These are phyloP conservation scores for Podila clonocystis DNA, from an alignment of 192 early-diverging fungal species.

Conservation along the genomic window DNA sequence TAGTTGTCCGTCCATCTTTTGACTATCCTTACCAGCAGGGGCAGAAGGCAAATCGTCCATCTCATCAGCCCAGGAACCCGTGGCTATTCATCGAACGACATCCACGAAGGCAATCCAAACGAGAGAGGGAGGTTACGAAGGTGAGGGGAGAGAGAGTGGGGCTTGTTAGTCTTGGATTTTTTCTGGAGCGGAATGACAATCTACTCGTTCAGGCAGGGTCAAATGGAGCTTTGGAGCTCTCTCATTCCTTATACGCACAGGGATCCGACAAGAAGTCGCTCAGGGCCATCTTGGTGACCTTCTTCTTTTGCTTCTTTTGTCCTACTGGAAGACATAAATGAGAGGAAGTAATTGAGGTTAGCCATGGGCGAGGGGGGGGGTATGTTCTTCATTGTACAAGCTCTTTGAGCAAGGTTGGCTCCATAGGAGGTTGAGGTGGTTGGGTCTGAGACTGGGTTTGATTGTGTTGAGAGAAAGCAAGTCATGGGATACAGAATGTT, in stretches of 20 bases:
- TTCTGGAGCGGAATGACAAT: slow-evolving; percentile 23
- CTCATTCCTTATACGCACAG: slow-evolving; percentile 49
- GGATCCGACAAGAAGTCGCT: slow-evolving; percentile 81
- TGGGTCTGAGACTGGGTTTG: slow-evolving; percentile 7
- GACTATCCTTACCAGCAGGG: slow-evolving; percentile 63
- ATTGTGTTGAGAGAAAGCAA: neutral
- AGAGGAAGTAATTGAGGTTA: neutral
- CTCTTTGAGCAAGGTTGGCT: neutral
- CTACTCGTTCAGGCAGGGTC: slow-evolving; percentile 24
- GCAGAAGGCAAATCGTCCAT: slow-evolving; percentile 88
- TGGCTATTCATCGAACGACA: slow-evolving; percentile 42
- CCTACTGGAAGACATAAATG: slow-evolving; percentile 19
- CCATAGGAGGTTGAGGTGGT: too few relatives aligned
- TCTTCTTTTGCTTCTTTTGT: slow-evolving; percentile 75
- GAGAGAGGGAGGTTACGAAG: neutral
- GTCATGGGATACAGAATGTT: neutral
- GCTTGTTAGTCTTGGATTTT: neutral
- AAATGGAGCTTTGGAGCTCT: slow-evolving; percentile 36
- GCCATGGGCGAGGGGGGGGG: neutral
- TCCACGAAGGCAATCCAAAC: neutral
- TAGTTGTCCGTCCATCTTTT: neutral
- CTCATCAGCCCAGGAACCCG: slow-evolving; percentile 93
- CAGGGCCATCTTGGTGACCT: slow-evolving; percentile 90
- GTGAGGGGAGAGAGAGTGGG: slow-evolving; percentile 6
- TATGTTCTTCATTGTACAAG: neutral